Evolutionary conservation across 2,329 filamentous ascomycete genomes (phyloP), one percentile per base, ranked within the genome.

Genomic region (Ascochyta koolunga): DNA sequence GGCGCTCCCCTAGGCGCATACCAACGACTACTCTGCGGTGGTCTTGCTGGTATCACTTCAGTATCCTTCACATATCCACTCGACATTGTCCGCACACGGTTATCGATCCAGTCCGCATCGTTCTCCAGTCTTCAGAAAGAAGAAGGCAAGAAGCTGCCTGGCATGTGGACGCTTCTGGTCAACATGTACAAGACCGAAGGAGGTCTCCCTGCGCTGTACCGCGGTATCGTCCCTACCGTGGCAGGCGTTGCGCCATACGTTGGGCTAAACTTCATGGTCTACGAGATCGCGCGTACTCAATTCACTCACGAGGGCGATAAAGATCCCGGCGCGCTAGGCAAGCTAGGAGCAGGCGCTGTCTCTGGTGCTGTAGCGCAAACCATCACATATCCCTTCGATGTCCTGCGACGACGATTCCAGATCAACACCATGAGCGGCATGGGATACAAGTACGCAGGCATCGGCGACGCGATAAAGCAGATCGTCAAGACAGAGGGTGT

Each of bases 401-500:
- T 99, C 2, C 82, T 99, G 49, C 90, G 95, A 27, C 87, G 95
- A 56, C 86, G 95, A 44, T 99, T 99, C 75, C 95, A 99, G 73
- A 95, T 99, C 79, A 99, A 99, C 77, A 97, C 95, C 48, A 99
- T 99, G 95, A 91, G 90, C 41, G 95, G 95, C 45, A 93, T 99
- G 87, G 95, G 95, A 44, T 98, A 97, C 77, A 86, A 93, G 73
- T 99, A 99, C 79, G 92, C 90, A 68, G 89, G 88, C 6, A 88
- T 99, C 37, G 82, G 86, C 58, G 91, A 96, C 71, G 95, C 95
- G 3, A 80, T 99, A 59, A 84, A 80, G 45, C 86, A 90, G 44
- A 99, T 99, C 66, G 75, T 96, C 49, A 77, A 83, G 40, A 87
- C 96, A 66, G 95, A 99, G 78, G 95, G 95, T 25, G 33, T 93